Evolutionary conservation across 108 stramenopile genomes (phyloP), one percentile per base, ranked within the genome.

Genomic region (Craspedostauros australis): DNA sequence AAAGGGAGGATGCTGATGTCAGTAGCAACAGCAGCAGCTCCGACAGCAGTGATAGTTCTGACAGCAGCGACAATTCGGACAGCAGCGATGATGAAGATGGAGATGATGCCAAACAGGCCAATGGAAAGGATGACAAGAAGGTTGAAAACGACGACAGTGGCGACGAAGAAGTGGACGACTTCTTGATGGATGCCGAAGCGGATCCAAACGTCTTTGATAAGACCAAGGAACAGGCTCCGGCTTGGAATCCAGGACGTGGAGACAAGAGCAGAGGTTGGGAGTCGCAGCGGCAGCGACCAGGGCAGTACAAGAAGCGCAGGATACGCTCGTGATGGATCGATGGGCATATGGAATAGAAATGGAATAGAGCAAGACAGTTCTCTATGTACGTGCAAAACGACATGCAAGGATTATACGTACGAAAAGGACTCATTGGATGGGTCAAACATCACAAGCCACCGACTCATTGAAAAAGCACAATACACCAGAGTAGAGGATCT

Each of bases 201-300:
- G 46, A 46, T 40, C 26, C 18, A 1, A 54, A 51, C n/a, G 64
- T 70, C 9, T 73, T 79, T 66, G 50, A 60, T 7, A 68, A 52
- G 27, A 46, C 66, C 3, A 40, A 39, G 27, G 38, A 47, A 21
- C 41, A 66, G 31, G 37, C 54, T 12, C 41, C 64, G 19, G 63
- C 60, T 11, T 38, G 43, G 39, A 48, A 48, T 39, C 20, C 39
- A 8, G 31, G 23, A 2, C 51, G 49, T 20, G 76, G 76, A 26
- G 80, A 81, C 46, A 81, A 81, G 46, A 73, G 72, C 38, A 61
- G 64, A 52, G 80, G 80, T 14, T 81, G 75, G 69, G 50, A 61
- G 1, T 77, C 73, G 2, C 80, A 81, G 33, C 38, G 44, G 5
- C 80, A 81, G 48, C 69, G 75, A n/a, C 80, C 72, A 12, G 72